phyloP scores from a whole-genome alignment of 1,284 basidiomycete genomes.

The Trametes pubescens region DNA sequence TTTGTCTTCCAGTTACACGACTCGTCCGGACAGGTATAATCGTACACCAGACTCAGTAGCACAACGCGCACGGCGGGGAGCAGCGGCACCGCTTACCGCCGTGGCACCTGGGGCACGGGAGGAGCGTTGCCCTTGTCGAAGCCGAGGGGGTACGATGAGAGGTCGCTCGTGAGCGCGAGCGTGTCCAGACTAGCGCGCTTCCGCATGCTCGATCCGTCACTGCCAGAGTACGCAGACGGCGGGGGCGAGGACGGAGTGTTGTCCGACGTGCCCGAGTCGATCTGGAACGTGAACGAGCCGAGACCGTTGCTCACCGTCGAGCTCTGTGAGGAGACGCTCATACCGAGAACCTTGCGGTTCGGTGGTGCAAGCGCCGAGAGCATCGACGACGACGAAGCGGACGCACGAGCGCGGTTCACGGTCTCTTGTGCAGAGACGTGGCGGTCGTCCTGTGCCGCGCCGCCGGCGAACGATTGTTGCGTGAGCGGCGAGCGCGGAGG shows the following conservation, averaged over 20 bases:
- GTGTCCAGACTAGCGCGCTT: constrained; percentile 85
- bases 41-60: constrained; percentile 34
- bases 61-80: constrained; percentile 10
- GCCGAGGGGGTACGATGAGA: constrained; percentile 80
- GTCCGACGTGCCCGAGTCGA: constrained; percentile 56
- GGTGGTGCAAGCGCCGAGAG: constrained; percentile 40
- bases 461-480: constrained; percentile 57
- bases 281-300: constrained; percentile 84
- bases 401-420: constrained; percentile 41
- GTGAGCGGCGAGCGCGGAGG: constrained; percentile 75
- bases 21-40: constrained; percentile 26
- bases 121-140: constrained; percentile 52
- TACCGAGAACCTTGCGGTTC: constrained; percentile 62
- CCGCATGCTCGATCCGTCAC: constrained; percentile 43
- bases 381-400: constrained; percentile 26
- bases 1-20: constrained; percentile 32
- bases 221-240: constrained; percentile 36
- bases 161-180: constrained; percentile 78
- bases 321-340: constrained; percentile 75
- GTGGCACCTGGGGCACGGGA: constrained; percentile 33
- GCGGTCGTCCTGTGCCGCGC: constrained; percentile 22
- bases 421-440: constrained; percentile 34
- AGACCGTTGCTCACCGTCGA: constrained; percentile 78
- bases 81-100: constrained; percentile 28
- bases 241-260: constrained; percentile 28